Evolutionary conservation across 2,329 filamentous ascomycete species (phyloP), one percentile per base, ranked within the genome.

Genomic region (Talaromyces sp.): DNA sequence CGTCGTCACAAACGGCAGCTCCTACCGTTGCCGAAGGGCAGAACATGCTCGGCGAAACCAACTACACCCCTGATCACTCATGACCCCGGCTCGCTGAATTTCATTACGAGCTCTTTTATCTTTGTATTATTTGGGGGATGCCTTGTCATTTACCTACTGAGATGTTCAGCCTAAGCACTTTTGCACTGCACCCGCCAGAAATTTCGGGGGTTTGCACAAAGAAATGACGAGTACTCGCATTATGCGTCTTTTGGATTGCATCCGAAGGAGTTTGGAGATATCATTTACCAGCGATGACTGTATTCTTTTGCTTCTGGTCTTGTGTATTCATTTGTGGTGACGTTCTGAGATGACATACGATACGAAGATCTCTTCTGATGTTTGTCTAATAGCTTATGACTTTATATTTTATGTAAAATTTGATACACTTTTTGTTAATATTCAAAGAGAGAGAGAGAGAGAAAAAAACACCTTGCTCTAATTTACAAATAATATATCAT

Each of bases 21-120:
- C 51, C 82, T 80, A 70, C 78, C 80, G 54, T 84, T 75, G 65
- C 81, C 78, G 15, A 85, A 83, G 73, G 85, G 1, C 78, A 80
- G 5, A 75, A 78, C 17, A 82, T 89, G 80, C 74, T 91, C 19
- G 88, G 88, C 25, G 88, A 89, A 74, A 91, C 88, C 36, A 88
- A 80, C 68, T 90, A 90, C 69, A 84, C 86, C 28, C 87, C 88
- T 1, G 88, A 91, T 51, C 79, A 86, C 65, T 69, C 72, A 57
- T 78, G 66, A 70, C 49, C 25, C 6, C 25, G 7, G 25, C n/a
- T 53, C 49, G 13, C 13, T 17, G 17, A n/a, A 53, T 53, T 53
- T 17, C 27, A 53, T 53, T 47, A 19, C 11, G 4, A 7, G 44
- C 13, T 13, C n/a, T 47, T 44, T 25, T 47, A 47, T 25, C 19